These are phyloP conservation scores for Solanum sejunctum DNA, from an alignment of 257 asterid species.

Conservation along the genomic window DNA sequence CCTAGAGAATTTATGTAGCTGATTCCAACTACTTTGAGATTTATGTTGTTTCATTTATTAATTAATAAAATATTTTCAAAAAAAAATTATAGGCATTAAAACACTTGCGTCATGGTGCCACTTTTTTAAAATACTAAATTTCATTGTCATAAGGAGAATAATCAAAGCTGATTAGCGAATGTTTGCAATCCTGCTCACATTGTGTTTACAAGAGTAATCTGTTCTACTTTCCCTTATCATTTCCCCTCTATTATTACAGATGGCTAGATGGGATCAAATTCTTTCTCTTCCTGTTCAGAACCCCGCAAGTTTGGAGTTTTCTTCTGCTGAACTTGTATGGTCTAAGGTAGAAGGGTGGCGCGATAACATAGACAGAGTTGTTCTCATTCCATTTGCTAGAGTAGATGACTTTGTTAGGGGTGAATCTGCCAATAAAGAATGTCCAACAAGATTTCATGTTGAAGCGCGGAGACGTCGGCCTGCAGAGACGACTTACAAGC, in stretches of 20 bases:
- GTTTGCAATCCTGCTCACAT: background rate
- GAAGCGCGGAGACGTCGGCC: slow-evolving; percentile 84
- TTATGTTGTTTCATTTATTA: background rate
- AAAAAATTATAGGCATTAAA: background rate
- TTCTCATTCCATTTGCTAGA: slow-evolving; percentile 73
- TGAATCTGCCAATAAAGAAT: slow-evolving; percentile 74
- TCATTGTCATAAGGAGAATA: background rate
- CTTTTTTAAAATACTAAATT: background rate
- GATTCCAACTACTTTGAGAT: background rate
- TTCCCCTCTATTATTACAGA: slow-evolving; percentile 27
- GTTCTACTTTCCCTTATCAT: background rate
- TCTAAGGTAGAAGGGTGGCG: slow-evolving; percentile 92
- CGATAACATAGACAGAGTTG: slow-evolving; percentile 70
- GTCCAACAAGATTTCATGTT: slow-evolving; percentile 88
- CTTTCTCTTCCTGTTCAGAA: slow-evolving; percentile 88
- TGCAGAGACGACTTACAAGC: slow-evolving; percentile 42
- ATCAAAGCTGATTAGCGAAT: background rate
- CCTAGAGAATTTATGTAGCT: background rate
- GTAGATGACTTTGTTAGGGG: slow-evolving; percentile 89
- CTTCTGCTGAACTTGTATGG: slow-evolving; percentile 85
- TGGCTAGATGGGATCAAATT: slow-evolving; percentile 99
- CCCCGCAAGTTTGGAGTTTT: slow-evolving; percentile 79
- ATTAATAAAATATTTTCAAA: background rate
- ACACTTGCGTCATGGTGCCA: background rate
- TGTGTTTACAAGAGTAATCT: background rate